Conservation (phyloP, 2,329 filamentous ascomycete species). For the Orbilia oligospora region DNA sequence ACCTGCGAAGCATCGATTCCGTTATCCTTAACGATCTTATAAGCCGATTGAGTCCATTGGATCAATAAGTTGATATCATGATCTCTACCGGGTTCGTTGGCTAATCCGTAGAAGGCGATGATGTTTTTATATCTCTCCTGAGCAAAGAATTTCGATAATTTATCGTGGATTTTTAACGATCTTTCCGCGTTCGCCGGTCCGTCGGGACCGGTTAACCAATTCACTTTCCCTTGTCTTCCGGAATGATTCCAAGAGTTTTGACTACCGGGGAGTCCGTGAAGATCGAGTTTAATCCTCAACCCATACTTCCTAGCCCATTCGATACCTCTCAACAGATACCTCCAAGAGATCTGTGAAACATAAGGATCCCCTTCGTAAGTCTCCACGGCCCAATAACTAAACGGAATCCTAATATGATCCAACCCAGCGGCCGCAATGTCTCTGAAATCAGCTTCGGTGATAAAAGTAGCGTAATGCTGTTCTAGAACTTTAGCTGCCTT, state of each 20-base stretch:
- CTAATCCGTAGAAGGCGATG: constrained; percentile 91
- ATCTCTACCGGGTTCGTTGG: constrained; percentile 91
- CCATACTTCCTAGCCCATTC: constrained; percentile 95
- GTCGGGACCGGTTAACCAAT: constrained; percentile 90
- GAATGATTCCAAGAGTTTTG: constrained; percentile 99
- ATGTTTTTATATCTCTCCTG: constrained; percentile 94
- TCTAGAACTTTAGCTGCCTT: constrained; percentile 80
- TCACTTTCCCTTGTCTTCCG: constrained; percentile 82
- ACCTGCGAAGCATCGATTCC: constrained; percentile 79
- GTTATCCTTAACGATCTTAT: constrained; percentile 80
- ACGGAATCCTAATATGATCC: constrained; percentile 95
- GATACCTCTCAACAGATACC: constrained; percentile 91
- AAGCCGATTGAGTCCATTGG: constrained; percentile 82
- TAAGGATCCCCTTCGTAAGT: constrained; percentile 91
- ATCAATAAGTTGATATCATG: constrained; percentile 78
- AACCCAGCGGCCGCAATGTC: constrained; percentile 89
- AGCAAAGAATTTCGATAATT: constrained; percentile 92
- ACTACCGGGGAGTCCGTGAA: constrained; percentile 89
- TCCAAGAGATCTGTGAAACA: constrained; percentile 86
- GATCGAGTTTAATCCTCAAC: constrained; percentile 89
- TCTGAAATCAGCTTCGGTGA: constrained; percentile 85
- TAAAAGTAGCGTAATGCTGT: constrained; percentile 89
- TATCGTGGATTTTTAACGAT: constrained; percentile 87
- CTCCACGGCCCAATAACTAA: constrained; percentile 92
- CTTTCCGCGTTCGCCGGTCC: constrained; percentile 68